Evolutionary conservation across 2,329 filamentous ascomycete species (phyloP), one percentile per base, ranked within the genome.

Genomic region (Triangularia verruculosa): DNA sequence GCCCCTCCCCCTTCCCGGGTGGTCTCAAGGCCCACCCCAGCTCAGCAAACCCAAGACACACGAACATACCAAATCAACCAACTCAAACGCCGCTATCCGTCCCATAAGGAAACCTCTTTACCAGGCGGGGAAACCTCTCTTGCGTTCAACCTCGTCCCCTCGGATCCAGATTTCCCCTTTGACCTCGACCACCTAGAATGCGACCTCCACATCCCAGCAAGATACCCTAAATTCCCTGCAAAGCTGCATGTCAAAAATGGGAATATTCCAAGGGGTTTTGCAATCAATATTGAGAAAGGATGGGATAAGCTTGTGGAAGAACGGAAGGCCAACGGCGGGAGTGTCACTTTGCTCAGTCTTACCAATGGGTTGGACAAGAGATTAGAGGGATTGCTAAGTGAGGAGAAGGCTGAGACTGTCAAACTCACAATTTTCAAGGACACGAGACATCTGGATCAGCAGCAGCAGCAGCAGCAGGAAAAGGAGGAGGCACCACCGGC

Each of bases 121-220:
- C 72, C 74, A 6, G 75, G 82, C 64, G 81, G 83, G 57, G 80
- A 80, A 2, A 86, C 84, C 0, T 81, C 83, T 15, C 75, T 93
- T 43, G 76, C 79, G 9, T 91, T 94, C 74, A 85, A 80, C 59
- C 77, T 95, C 66, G 78, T 77, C 12, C 91, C 91, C 4, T 92
- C 91, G 5, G 91, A 95, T 72, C 91, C 91, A 0, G 91, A 95
- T 72, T 94, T 95, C 70, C 89, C 91, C 0, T 94, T 91, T 74
- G 89, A 93, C 66, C 79, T 94, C 72, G 82, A 86, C 25, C 79
- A 83, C 43, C 79, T 95, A 30, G 82, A 90, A 47, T 93, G 90
- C 73, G 80, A 86, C 52, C 77, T 95, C 39, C 82, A 79, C 58
- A 81, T 95, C 20, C 91, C 91, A 1, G 73, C 72, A 9, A 76